phyloP scores from a whole-genome alignment of 2,329 filamentous ascomycete species.

The Verticillium nubilum region DNA sequence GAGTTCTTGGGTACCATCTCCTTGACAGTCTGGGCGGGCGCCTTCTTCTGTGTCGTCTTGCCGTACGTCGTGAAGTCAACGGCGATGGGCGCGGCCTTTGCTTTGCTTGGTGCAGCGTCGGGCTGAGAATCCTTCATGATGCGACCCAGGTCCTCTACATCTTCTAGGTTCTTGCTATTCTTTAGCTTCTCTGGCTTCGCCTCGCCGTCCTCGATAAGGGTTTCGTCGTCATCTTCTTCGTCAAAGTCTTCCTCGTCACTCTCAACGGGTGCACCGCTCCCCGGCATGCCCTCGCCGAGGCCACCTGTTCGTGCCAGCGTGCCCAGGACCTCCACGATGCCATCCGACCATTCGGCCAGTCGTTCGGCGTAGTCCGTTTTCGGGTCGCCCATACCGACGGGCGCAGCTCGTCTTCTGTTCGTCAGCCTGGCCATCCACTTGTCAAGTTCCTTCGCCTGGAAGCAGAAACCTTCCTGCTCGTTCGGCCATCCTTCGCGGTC shows the following conservation, averaged over 20 bases:
- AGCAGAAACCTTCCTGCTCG: constrained; percentile 86
- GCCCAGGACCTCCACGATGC: constrained; percentile 65
- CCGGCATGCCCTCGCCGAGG: constrained; percentile 61
- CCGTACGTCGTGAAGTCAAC: constrained; percentile 81
- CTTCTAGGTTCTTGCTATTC: constrained; percentile 50
- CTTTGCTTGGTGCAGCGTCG: constrained; percentile 21
- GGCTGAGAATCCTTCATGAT: constrained; percentile 48
- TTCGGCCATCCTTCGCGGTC: constrained; percentile 90
- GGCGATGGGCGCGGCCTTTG: constrained; percentile 52
- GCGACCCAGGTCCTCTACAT: constrained; percentile 78
- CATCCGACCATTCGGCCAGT: constrained; percentile 71
- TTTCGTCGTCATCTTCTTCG: constrained; percentile 51
- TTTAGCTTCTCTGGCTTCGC: constrained; percentile 36
- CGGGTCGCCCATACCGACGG: constrained; percentile 81
- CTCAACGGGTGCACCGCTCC: constrained; percentile 78
- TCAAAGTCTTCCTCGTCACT: constrained; percentile 73
- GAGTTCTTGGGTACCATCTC: constrained; percentile 93
- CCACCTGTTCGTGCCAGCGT: constrained; percentile 56
- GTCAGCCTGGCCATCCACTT: constrained; percentile 98
- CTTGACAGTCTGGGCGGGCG: constrained; percentile 51
- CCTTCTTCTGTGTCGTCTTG: constrained; percentile 40
- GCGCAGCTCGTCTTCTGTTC: constrained; percentile 77
- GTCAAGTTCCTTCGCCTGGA: constrained; percentile 84
- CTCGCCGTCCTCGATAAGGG: constrained; percentile 39
- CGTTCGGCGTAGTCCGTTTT: constrained; percentile 65